Evolutionary conservation across 495 filamentous ascomycete genomes (phyloP).

Genomic region (Tuber indicum): DNA sequence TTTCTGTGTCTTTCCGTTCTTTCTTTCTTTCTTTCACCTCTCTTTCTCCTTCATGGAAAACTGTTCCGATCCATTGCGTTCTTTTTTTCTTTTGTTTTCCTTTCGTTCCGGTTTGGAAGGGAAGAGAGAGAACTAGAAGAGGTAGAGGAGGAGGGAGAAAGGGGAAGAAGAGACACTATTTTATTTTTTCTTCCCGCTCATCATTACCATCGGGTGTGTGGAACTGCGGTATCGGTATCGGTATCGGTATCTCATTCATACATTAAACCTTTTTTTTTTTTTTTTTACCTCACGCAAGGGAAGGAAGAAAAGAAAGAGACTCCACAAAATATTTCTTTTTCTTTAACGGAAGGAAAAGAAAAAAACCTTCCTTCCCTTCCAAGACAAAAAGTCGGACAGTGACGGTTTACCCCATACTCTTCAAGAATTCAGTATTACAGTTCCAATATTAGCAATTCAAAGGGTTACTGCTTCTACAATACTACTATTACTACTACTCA

Average conservation of each 20-base stretch:
- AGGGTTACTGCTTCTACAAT: neutral
- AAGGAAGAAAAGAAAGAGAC: neutral
- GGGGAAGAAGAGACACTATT: conserved; percentile 1
- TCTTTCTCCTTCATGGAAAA: neutral
- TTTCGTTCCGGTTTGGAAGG: neutral
- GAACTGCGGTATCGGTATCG: neutral
- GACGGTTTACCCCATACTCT: conserved; percentile 1
- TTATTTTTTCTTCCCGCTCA: neutral
- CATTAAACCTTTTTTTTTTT: neutral
- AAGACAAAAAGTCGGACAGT: conserved; percentile 1
- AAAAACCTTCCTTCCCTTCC: neutral
- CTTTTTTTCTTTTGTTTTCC: conserved; percentile 7
- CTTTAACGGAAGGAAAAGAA: neutral
- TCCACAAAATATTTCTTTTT: neutral
- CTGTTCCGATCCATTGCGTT: neutral
- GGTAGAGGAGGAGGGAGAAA: neutral
- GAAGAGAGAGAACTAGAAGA: conserved; percentile 8
- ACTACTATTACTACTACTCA: neutral
- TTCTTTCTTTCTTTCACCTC: conserved; percentile 17
- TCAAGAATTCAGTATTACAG: neutral
- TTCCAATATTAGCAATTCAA: conserved; percentile 7
- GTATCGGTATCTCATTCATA: neutral
- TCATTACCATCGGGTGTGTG: neutral
- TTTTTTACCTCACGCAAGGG: neutral
- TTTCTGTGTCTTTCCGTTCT: conserved; percentile 18